phyloP scores from a whole-genome alignment of 306 rosid genomes.

The Hippophae rhamnoides region DNA sequence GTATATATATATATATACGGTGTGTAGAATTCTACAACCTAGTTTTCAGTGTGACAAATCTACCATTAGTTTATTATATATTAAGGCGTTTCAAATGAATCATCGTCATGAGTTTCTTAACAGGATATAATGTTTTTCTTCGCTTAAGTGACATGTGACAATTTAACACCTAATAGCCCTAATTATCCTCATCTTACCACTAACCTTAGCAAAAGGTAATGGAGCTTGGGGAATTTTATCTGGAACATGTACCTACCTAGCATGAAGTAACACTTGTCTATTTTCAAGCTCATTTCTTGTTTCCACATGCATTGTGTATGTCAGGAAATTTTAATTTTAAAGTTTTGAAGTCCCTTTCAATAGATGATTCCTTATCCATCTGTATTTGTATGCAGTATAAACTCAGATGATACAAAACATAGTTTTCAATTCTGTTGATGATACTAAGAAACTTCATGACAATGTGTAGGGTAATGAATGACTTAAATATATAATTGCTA shows the following conservation, averaged over 20 bases:
- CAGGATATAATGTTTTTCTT: no score
- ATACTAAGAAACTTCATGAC: constrained; percentile 36
- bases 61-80: no score
- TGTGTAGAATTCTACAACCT: no score
- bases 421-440: constrained; percentile 38
- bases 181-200: no score
- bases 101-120: no score
- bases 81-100: no score
- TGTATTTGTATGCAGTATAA: constrained; percentile 50
- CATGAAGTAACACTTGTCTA: constrained; percentile 65
- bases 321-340: constrained; percentile 7
- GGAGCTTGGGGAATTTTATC: constrained; percentile 41
- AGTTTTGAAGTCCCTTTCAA: constrained; percentile 4
- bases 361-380: constrained; percentile 14
- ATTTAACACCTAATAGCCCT: no score
- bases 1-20: no score
- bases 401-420: constrained; percentile 41
- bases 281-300: constrained; percentile 80
- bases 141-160: no score
- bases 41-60: no score
- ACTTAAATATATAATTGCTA: constrained; percentile 44
- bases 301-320: constrained; percentile 67
- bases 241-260: constrained; percentile 42
- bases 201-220: not conserved
- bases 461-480: constrained; percentile 34